Percentiles rank a stretch among this genome's conserved stretches.
Conservation (phyloP, 2,329 filamentous ascomycete species). For the Xylariaceae sp. region DNA sequence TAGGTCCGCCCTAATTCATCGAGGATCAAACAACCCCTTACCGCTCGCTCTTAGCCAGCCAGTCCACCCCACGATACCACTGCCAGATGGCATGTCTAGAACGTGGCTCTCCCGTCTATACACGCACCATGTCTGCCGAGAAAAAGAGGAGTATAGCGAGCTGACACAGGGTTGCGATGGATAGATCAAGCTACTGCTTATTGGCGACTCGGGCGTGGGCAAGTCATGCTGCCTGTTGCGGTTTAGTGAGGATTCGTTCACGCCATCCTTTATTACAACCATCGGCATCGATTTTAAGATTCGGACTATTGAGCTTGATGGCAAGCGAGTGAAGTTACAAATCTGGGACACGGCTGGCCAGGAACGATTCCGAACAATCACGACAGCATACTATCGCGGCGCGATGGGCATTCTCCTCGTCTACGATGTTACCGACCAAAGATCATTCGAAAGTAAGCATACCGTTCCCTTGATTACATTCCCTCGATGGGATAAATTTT, state of each 20-base stretch:
- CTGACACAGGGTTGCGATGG: constrained; percentile 29
- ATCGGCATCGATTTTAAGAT: constrained; percentile 99
- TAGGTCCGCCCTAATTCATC: constrained; percentile 56
- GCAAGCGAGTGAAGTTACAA: constrained; percentile 98
- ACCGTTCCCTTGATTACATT: neutral
- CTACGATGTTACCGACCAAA: constrained; percentile 97
- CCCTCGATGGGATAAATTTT: constrained; percentile 2
- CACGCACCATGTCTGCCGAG: neutral
- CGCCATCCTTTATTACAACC: constrained; percentile 96
- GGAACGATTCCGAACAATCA: constrained; percentile 98
- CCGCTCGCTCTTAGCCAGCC: neutral
- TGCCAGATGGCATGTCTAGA: too few species aligned
- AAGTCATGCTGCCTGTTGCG: constrained; percentile 97
- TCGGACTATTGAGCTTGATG: constrained; percentile 96
- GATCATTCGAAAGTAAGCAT: constrained; percentile 85
- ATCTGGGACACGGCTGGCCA: constrained; percentile 99
- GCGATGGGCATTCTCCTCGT: constrained; percentile 98
- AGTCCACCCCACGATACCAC: neutral
- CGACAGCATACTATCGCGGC: constrained; percentile 96
- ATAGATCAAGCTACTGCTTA: constrained; percentile 95
- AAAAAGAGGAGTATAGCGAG: too few species aligned
- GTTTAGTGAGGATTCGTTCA: constrained; percentile 98
- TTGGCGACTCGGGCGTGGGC: constrained; percentile 94
- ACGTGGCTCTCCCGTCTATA: too few species aligned
- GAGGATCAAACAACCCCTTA: neutral